phyloP scores from a whole-genome alignment of 495 filamentous ascomycete species.

The Talaromyces adpressus region DNA sequence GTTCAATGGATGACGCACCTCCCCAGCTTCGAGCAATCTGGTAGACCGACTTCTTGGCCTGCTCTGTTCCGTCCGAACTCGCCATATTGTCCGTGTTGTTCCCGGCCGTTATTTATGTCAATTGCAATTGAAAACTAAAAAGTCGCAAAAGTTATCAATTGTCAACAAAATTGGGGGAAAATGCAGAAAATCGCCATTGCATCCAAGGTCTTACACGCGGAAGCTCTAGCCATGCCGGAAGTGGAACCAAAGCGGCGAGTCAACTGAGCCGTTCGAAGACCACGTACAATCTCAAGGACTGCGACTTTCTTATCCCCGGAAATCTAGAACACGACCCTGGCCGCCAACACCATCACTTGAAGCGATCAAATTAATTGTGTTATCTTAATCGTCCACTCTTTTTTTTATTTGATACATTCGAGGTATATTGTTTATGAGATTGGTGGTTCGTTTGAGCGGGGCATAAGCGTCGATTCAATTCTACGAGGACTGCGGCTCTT shows the following conservation, averaged over 20 bases:
- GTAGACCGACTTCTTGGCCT: conserved; percentile 42
- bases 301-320: not conserved
- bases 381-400: not conserved
- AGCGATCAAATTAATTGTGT: not conserved
- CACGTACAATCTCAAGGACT: not conserved
- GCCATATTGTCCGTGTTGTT: conserved; percentile 23
- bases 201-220: not conserved
- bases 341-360: not conserved
- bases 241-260: not conserved
- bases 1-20: conserved; percentile 41
- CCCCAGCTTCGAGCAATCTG: conserved; percentile 59
- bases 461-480: not conserved
- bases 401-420: not conserved
- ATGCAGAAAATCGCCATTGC: not conserved
- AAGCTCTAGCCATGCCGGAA: conserved; percentile 5
- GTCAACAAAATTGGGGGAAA: not conserved
- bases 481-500: not conserved
- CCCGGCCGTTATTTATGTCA: not conserved
- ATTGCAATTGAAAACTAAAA: not conserved
- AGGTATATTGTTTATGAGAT: not conserved
- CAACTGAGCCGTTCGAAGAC: not conserved
- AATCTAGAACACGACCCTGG: not conserved
- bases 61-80: conserved; percentile 27
- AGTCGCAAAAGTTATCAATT: not conserved
- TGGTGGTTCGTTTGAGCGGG: not conserved